phyloP scores from a whole-genome alignment of 768 basidiomycete genomes.

The Suillus paluster region DNA sequence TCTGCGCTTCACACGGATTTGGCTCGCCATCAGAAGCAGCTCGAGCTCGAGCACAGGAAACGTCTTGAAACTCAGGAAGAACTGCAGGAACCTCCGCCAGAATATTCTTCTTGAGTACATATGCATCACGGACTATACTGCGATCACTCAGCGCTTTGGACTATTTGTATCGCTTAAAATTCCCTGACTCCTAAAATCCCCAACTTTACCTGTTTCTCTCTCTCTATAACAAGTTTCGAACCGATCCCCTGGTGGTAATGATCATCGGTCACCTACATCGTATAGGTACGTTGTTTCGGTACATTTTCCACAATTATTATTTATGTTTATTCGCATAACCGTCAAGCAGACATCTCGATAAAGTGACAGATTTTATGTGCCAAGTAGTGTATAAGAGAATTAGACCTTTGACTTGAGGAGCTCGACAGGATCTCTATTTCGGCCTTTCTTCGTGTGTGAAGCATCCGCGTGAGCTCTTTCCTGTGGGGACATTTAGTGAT shows the following conservation, averaged over 20 bases:
- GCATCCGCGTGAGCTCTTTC: conserved; percentile 79
- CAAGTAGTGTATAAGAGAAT: conserved; percentile 31
- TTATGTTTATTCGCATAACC: neutral
- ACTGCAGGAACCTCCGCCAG: conserved; percentile 10
- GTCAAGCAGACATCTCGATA: conserved; percentile 29
- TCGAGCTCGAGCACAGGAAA: conserved; percentile 9
- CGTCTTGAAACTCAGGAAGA: conserved; percentile 2
- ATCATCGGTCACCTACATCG: neutral
- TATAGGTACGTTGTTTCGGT: neutral
- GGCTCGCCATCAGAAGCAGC: conserved; percentile 10
- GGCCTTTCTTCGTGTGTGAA: conserved; percentile 85
- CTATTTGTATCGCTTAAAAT: too few relatives aligned
- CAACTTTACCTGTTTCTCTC: too few relatives aligned
- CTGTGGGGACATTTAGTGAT: conserved; percentile 41
- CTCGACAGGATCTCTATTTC: conserved; percentile 79
- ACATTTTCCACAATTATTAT: too few relatives aligned
- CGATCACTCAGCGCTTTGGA: neutral
- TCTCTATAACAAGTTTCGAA: neutral
- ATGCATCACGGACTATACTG: neutral
- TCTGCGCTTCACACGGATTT: conserved; percentile 9
- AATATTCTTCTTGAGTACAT: conserved; percentile 6
- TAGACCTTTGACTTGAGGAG: conserved; percentile 14
- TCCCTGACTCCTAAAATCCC: too few relatives aligned
- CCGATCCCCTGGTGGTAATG: neutral
- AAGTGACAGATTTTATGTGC: conserved; percentile 28